Conservation (phyloP, 1,284 basidiomycete genomes). For the Neonothopanus nambi region DNA sequence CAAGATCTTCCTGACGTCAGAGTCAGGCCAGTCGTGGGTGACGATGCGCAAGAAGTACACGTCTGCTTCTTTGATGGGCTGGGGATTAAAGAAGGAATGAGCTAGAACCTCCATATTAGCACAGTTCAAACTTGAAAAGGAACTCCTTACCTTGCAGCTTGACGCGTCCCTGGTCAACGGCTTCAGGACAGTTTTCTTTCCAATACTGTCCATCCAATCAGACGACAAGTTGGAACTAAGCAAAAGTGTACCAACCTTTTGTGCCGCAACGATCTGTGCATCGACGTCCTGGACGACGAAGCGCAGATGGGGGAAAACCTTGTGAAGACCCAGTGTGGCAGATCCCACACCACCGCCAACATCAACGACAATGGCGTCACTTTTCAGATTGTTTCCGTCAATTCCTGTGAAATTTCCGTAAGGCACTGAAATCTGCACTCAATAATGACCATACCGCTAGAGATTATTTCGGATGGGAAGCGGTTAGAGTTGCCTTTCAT, state of each 20-base stretch:
- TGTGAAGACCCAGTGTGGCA: conserved; percentile 21
- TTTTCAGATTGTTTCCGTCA: conserved; percentile 16
- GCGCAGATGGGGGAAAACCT: conserved; percentile 24
- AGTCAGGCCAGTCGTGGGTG: conserved; percentile 37
- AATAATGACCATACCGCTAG: not conserved
- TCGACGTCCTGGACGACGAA: conserved; percentile 30
- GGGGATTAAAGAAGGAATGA: conserved; percentile 35
- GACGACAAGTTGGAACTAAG: not conserved
- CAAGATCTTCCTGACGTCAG: conserved; percentile 26
- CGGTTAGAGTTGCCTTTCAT: conserved; percentile 23
- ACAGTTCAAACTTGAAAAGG: not conserved
- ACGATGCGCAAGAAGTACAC: conserved; percentile 33
- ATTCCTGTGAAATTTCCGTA: conserved; percentile 12
- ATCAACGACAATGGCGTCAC: conserved; percentile 26
- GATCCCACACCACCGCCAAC: conserved; percentile 29
- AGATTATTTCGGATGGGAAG: conserved; percentile 3
- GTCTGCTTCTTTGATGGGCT: conserved; percentile 28
- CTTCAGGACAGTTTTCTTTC: conserved; percentile 23
- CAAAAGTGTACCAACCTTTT: conserved; percentile 14
- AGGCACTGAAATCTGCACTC: no score
- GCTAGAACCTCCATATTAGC: conserved; percentile 16
- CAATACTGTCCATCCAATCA: conserved; percentile 25
- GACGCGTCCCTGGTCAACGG: conserved; percentile 23
- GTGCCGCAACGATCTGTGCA: conserved; percentile 24
- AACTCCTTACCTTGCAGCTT: conserved; percentile 24